Base-by-base conservation (phyloP, 305 asterid species). In the Solanum hybrid region DNA sequence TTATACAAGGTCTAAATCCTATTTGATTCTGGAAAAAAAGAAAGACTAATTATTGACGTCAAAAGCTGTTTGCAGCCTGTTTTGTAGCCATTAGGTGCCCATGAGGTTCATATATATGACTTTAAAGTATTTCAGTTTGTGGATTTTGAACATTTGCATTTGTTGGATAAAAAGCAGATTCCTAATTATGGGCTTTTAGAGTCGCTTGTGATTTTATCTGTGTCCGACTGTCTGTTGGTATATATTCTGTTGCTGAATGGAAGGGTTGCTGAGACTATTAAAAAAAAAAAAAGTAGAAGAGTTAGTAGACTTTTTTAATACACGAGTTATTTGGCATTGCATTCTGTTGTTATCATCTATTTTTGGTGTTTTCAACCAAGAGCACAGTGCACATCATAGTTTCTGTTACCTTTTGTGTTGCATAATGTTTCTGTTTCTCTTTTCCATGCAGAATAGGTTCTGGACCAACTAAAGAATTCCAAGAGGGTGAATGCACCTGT, bases 401-500 rank as follows among this genome's bases (percentile, higher is more conserved):
- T 26, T 40, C 7, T 8, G 37, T 81, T 26, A 14, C 35, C 24
- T 26, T 34, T 38, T 81, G 72, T 42, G 26, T 87, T 90, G 87
- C 89, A 90, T 93, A 85, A 85, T 85, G 46, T 31, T 56, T 56
- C 76, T 32, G 9, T 56, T 56, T 89, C 91, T 89, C 89, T 89
- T 92, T 92, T 91, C 90, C 89, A 79, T 93, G 96, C 97, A 94
- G 95, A 95, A 94, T 90, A 91, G 90, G 86, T 88, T 91, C 91
- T 93, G 95, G 94, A 92, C 93, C 90, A 90, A 90, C 88, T 91
- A 93, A 91, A 91, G 95, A 91, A 90, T 93, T 91, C 91, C 91
- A 91, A 90, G 97, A 91, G 91, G 96, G 90, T 90, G 95, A 91
- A 93, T 92, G 92, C 93, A 93, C 93, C 93, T 88, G 92, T 92